Conservation (phyloP, 2,329 filamentous ascomycete genomes). For the Blumeriella jaapii region DNA sequence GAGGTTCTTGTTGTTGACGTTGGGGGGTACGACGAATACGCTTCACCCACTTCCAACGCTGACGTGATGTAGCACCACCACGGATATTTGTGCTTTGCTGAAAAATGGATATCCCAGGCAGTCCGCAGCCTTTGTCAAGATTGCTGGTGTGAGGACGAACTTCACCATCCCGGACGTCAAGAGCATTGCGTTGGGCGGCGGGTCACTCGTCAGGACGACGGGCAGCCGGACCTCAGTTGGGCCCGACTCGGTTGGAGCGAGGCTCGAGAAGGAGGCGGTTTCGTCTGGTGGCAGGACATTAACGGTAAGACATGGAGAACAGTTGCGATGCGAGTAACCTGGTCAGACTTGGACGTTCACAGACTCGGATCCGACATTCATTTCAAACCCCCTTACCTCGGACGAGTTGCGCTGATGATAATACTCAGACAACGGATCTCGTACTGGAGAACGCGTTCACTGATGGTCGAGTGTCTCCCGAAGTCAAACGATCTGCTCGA, state of each 20-base stretch:
- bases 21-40: constrained; percentile 30
- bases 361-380: too few relatives aligned
- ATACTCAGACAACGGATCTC: constrained; percentile 26
- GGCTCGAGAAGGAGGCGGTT: constrained; percentile 35
- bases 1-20: constrained; percentile 39
- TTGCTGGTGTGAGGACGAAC: constrained; percentile 47
- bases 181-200: constrained; percentile 45
- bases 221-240: constrained; percentile 43
- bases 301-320: constrained; percentile 41
- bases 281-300: constrained; percentile 42
- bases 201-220: constrained; percentile 31
- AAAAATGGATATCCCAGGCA: constrained; percentile 49
- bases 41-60: constrained; percentile 3
- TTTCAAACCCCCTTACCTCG: too few relatives aligned
- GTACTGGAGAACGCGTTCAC: constrained; percentile 8
- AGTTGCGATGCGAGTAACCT: too few relatives aligned
- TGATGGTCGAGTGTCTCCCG: constrained; percentile 6
- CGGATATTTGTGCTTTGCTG: constrained; percentile 45
- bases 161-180: constrained; percentile 46
- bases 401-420: too few relatives aligned
- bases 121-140: constrained; percentile 44
- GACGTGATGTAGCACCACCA: constrained; percentile 36
- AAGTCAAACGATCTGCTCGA: constrained; percentile 12
- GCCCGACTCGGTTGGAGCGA: constrained; percentile 43
- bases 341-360: too few relatives aligned